Conservation (phyloP, 23 red algal species). For the Gracilaria vermiculophylla region DNA sequence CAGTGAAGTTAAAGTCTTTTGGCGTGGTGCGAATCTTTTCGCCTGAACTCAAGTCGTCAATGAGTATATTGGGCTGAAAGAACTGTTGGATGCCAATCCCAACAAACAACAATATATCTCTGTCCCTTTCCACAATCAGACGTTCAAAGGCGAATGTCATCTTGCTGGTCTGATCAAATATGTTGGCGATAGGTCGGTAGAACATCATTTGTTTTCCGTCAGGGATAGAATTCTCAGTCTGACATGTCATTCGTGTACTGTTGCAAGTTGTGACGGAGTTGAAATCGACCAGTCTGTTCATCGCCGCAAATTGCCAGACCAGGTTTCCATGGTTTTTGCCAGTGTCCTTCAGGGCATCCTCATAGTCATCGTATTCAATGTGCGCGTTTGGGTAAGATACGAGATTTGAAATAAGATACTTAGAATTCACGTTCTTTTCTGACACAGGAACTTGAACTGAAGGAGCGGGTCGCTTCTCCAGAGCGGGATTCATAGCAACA, state of each 20-base stretch:
- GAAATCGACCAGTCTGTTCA: constrained; percentile 14
- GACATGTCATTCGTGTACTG: not conserved
- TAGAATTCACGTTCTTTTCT: too few species aligned
- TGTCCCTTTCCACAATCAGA: constrained; percentile 16
- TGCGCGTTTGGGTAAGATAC: not conserved
- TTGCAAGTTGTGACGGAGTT: not conserved
- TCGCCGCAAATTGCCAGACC: constrained; percentile 36
- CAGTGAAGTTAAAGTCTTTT: constrained; percentile 28
- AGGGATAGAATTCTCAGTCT: not conserved
- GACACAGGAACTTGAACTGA: not conserved
- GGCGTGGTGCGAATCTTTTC: constrained; percentile 15
- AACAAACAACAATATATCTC: constrained; percentile 13
- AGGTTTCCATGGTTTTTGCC: constrained; percentile 31
- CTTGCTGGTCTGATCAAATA: not conserved
- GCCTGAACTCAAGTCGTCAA: not conserved
- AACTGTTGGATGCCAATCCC: constrained; percentile 10
- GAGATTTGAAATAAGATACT: not conserved
- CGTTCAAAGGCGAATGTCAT: not conserved
- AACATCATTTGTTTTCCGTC: constrained; percentile 7
- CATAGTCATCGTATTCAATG: not conserved
- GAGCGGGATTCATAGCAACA: too few species aligned
- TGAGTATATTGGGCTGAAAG: not conserved
- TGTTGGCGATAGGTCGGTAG: constrained; percentile 23
- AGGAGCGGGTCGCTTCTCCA: not conserved
- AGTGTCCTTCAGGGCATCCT: not conserved